Percentiles rank a stretch among this genome's conserved stretches.
Evolutionary conservation across 805 yeast species (phyloP).

Genomic region (Spathaspora arborariae): DNA sequence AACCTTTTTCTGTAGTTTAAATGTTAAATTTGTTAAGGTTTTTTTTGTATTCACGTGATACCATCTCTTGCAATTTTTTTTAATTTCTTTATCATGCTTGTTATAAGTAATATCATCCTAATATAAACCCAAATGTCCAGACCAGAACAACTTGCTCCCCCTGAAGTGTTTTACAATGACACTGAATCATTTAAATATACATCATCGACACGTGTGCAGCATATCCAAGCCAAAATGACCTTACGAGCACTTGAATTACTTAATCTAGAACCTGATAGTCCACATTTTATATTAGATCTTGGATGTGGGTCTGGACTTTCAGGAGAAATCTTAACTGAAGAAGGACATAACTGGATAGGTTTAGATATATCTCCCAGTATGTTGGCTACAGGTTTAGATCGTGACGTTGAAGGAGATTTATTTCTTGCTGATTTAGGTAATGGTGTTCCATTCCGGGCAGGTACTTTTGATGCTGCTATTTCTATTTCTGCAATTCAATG

Average conservation of each 20-base stretch:
- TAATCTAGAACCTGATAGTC: constrained; percentile 57
- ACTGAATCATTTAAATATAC: constrained; percentile 88
- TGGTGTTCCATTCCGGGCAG: constrained; percentile 94
- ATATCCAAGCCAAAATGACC: constrained; percentile 97
- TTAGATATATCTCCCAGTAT: constrained; percentile 95
- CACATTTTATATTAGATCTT: constrained; percentile 76
- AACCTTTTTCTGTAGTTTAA: too few relatives aligned
- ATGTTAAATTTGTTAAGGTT: too few relatives aligned
- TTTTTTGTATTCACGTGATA: too few relatives aligned
- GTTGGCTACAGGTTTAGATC: constrained; percentile 90
- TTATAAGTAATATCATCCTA: neutral
- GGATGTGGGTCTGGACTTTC: constrained; percentile 98
- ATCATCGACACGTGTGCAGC: constrained; percentile 92
- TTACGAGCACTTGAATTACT: constrained; percentile 85
- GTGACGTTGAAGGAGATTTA: constrained; percentile 92
- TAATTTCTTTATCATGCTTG: neutral
- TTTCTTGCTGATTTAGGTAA: constrained; percentile 89
- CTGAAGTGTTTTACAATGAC: constrained; percentile 92
- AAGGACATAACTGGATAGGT: constrained; percentile 93
- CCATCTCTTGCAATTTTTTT: neutral
- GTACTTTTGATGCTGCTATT: constrained; percentile 94
- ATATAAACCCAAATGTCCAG: constrained; percentile 61
- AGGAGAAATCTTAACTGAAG: constrained; percentile 91
- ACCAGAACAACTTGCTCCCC: constrained; percentile 96
- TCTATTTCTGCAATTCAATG: constrained; percentile 95